A percentile compares a stretch with the other conserved stretches of the same genome.
phyloP scores from a whole-genome alignment of 83 land plant genomes.

The Picea engelmannii region DNA sequence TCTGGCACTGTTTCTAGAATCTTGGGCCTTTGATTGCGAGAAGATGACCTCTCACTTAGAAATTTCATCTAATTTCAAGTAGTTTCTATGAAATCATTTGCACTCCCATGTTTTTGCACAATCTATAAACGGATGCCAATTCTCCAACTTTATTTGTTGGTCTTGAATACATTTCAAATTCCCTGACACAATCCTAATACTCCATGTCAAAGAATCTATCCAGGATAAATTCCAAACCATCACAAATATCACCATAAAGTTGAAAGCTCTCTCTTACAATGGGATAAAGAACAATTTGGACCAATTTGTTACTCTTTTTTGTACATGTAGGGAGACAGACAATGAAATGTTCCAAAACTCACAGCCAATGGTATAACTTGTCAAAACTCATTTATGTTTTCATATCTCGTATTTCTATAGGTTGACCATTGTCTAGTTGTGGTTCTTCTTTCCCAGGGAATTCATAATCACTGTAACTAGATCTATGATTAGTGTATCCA shows the following conservation, averaged over 20 bases:
- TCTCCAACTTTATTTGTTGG: slow-evolving; percentile 49
- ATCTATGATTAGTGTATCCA: slow-evolving; percentile 5
- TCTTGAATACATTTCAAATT: slow-evolving; percentile 42
- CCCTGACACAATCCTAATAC: slow-evolving; percentile 25
- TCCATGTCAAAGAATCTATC: slow-evolving; percentile 66
- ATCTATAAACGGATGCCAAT: slow-evolving; percentile 25
- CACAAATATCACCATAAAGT: slow-evolving; percentile 40
- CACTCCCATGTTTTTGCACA: slow-evolving; percentile 41
- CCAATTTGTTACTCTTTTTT: slow-evolving; percentile 37
- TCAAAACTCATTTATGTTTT: slow-evolving; percentile 29
- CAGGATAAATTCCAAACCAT: slow-evolving; percentile 31
- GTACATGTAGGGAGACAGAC: slow-evolving; percentile 58
- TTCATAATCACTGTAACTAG: slow-evolving; percentile 5
- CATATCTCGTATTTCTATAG: slow-evolving; percentile 30
- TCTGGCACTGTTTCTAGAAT: not conserved
- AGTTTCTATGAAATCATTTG: slow-evolving; percentile 40
- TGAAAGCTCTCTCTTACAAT: slow-evolving; percentile 49
- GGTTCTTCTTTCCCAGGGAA: slow-evolving; percentile 9
- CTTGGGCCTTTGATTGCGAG: not conserved
- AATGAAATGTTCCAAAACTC: slow-evolving; percentile 42
- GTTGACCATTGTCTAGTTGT: slow-evolving; percentile 1
- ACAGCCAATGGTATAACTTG: slow-evolving; percentile 40
- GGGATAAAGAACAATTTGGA: slow-evolving; percentile 37
- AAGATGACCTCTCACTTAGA: slow-evolving; percentile 24
- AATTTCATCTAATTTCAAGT: slow-evolving; percentile 37